Conservation (phyloP, 148 eudicot species). For the Chenopodium formosanum region DNA sequence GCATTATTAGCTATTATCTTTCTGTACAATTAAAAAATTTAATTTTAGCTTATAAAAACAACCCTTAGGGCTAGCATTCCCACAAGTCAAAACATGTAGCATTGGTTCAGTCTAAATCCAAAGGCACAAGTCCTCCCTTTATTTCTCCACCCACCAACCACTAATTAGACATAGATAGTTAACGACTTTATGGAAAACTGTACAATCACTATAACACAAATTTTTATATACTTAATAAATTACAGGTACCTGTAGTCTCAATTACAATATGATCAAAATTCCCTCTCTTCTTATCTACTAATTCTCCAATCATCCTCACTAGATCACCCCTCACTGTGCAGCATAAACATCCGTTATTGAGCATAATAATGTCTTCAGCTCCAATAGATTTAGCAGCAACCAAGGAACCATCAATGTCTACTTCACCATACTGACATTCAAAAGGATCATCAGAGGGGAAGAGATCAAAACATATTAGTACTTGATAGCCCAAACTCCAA, state of each 20-base stretch:
- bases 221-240: background rate
- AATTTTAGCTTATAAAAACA: background rate
- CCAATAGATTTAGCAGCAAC: conserved; percentile 89
- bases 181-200: too few relatives aligned
- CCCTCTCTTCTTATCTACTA: conserved; percentile 80
- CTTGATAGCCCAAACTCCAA: background rate
- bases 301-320: conserved; percentile 87
- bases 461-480: conserved; percentile 2
- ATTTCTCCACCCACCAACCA: background rate
- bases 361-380: conserved; percentile 97
- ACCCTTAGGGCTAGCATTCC: background rate
- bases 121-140: background rate
- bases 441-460: conserved; percentile 2
- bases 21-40: background rate
- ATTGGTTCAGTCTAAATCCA: too few relatives aligned
- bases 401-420: conserved; percentile 61
- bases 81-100: too few relatives aligned
- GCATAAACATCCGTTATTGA: conserved; percentile 94
- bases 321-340: conserved; percentile 99
- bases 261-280: conserved; percentile 94
- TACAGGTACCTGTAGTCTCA: conserved; percentile 84
- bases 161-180: too few relatives aligned
- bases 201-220: background rate
- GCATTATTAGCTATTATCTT: background rate
- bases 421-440: conserved; percentile 46